phyloP scores from a whole-genome alignment of 1,284 basidiomycete species.

The Meira nashicola region DNA sequence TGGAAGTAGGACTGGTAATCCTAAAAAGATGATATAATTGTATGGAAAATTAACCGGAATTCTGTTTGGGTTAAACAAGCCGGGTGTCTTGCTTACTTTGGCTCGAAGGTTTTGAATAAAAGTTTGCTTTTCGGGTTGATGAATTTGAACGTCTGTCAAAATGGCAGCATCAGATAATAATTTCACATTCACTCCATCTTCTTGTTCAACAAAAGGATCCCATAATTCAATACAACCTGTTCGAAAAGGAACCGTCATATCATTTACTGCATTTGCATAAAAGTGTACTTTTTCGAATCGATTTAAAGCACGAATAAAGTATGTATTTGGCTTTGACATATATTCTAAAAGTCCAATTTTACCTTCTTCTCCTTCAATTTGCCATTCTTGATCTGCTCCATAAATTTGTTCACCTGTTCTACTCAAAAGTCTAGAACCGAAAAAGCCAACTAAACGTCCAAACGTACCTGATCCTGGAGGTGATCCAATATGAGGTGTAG shows the following conservation, averaged over 20 bases:
- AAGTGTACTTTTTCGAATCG: conserved; percentile 69
- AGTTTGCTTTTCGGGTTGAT: neutral
- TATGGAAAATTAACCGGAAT: conserved; percentile 31
- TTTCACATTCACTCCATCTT: conserved; percentile 9
- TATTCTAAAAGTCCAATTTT: conserved; percentile 27
- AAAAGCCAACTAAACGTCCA: conserved; percentile 60
- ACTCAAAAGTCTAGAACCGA: conserved; percentile 73
- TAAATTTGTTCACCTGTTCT: conserved; percentile 75
- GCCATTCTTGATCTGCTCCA: conserved; percentile 28
- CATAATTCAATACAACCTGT: conserved; percentile 28
- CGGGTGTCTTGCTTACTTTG: conserved; percentile 15
- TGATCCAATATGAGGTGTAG: conserved; percentile 72
- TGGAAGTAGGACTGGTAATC: conserved; percentile 30
- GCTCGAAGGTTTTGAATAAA: neutral
- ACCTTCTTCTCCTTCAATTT: neutral
- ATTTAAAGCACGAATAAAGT: conserved; percentile 72
- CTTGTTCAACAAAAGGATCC: conserved; percentile 25
- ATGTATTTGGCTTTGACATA: conserved; percentile 58
- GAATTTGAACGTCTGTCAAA: neutral
- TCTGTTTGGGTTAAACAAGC: conserved; percentile 32
- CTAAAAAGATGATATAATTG: conserved; percentile 31
- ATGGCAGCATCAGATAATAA: neutral
- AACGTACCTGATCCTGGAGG: conserved; percentile 59
- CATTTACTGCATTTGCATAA: conserved; percentile 69
- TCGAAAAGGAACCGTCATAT: conserved; percentile 44